A percentile compares a stretch with the other conserved stretches of the same genome.
Conservation (phyloP, 352 stramenopile genomes). For the Phytophthora pisi region DNA sequence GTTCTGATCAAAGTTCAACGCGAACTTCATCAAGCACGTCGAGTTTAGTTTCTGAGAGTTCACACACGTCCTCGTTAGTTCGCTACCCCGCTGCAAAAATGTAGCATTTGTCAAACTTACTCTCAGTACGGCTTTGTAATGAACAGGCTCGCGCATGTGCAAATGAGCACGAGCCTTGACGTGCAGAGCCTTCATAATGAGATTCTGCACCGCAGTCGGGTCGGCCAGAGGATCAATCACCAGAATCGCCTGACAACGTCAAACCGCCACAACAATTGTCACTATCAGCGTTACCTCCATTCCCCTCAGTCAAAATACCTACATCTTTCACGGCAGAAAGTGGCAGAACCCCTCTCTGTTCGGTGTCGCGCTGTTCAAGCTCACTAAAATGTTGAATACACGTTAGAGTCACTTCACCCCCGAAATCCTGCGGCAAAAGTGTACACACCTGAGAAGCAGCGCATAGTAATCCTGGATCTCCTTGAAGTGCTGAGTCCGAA, state of each 20-base stretch:
- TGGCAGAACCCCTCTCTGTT: constrained; percentile 50
- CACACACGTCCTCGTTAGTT: neutral
- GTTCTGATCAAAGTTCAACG: constrained; percentile 71
- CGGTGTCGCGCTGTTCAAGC: constrained; percentile 54
- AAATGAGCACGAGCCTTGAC: constrained; percentile 53
- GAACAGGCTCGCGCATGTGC: constrained; percentile 53
- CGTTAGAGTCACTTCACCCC: neutral
- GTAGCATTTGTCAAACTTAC: constrained; percentile 22
- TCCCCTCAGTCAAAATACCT: neutral
- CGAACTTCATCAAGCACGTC: constrained; percentile 76
- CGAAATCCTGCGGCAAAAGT: neutral
- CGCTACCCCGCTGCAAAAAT: too few species aligned
- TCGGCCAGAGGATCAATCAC: constrained; percentile 62
- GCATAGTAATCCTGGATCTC: constrained; percentile 84
- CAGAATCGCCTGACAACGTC: constrained; percentile 31
- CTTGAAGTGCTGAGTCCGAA: constrained; percentile 84
- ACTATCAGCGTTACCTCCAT: neutral
- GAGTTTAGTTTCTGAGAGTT: constrained; percentile 67
- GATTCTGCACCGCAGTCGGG: constrained; percentile 27
- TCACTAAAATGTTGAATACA: neutral
- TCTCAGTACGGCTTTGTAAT: constrained; percentile 62
- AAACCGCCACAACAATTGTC: neutral
- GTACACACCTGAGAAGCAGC: constrained; percentile 49
- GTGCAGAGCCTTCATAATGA: constrained; percentile 48
- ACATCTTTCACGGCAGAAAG: constrained; percentile 37